Evolutionary conservation across 176 grass and related monocot species (phyloP), one percentile per base, ranked within the genome.

Genomic region (Raddia distichophylla): DNA sequence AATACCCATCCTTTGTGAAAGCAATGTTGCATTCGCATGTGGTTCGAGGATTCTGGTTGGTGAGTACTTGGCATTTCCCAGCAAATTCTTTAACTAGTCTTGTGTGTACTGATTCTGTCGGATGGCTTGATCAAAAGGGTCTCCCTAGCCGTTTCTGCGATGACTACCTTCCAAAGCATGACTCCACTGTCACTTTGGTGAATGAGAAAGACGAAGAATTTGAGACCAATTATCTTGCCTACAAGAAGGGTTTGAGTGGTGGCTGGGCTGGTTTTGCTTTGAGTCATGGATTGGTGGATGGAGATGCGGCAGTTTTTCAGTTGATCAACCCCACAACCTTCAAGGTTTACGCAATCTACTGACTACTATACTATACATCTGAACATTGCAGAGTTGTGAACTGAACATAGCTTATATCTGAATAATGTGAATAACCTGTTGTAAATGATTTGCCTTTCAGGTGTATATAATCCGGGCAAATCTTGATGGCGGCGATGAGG

Each of bases 11-110:
- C 82, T 95, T 95, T 73, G 79, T 95, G 70, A 95, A 91, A 74
- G 69, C 85, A 71, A 95, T 95, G 90, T 37, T 95, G 64, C 87
- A 95, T 35, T 95, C 93, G 18, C 93, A 95, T 70, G 90, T 92
- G 53, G 91, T 87, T 19, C 68, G 82, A 77, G 93, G 87, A 51
- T 95, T 95, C 58, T 92, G 90, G 90, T 76, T 95, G 90, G 93
- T 95, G 69, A 82, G 87, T 92, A 70, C 11, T 75, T 9, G 37
- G 37, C 37, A 5, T 40, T 37, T 62, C 45, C 40, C 2, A 59
- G 48, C 14, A 59, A 22, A 46, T 61, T 67, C 18, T n/a, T 33
- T 19, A 44, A 53, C 12, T 75, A 53, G 43, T 50, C 13, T 16
- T 14, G 11, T 63, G 15, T 27, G 20, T 88, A 19, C 18, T 87